A percentile compares a stretch with the other conserved stretches of the same genome.
Conservation (phyloP, 2,329 filamentous ascomycete species). For the Neurospora crassa region DNA sequence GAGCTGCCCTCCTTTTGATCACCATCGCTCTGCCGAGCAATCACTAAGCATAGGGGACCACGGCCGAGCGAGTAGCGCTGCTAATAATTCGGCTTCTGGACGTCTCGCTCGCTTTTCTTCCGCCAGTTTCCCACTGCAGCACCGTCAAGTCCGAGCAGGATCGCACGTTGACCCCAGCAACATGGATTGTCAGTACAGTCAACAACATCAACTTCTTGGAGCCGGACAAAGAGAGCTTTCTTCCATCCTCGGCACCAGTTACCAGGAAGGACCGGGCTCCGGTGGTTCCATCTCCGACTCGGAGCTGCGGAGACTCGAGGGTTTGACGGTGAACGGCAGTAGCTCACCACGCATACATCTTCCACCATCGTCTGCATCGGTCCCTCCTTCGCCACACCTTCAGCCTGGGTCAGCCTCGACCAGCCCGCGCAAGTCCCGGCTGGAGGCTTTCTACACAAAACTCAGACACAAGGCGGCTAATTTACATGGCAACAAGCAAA, state of each 20-base stretch:
- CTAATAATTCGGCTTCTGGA: background rate
- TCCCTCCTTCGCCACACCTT: constrained; percentile 14
- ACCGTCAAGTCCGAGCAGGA: background rate
- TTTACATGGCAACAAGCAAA: constrained; percentile 9
- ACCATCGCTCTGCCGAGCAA: background rate
- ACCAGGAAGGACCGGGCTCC: constrained; percentile 7
- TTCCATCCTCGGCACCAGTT: background rate
- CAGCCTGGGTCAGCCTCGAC: constrained; percentile 5
- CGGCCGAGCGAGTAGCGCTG: background rate
- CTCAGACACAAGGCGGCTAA: constrained; percentile 21
- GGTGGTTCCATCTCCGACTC: constrained; percentile 23
- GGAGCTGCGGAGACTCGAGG: constrained; percentile 24
- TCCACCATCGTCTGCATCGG: constrained; percentile 11
- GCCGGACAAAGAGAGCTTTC: background rate
- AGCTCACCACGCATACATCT: constrained; percentile 17
- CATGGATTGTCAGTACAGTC: background rate
- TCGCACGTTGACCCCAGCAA: background rate
- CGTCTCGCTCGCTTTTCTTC: background rate
- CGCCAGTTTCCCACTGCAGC: background rate
- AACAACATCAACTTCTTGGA: background rate
- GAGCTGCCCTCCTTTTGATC: background rate
- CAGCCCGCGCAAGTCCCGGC: constrained; percentile 19
- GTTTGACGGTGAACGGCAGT: constrained; percentile 19
- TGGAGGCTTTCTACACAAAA: constrained; percentile 23
- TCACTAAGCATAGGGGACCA: background rate